phyloP scores from a whole-genome alignment of 2,329 filamentous ascomycete genomes.

The Orbilia brochopaga region DNA sequence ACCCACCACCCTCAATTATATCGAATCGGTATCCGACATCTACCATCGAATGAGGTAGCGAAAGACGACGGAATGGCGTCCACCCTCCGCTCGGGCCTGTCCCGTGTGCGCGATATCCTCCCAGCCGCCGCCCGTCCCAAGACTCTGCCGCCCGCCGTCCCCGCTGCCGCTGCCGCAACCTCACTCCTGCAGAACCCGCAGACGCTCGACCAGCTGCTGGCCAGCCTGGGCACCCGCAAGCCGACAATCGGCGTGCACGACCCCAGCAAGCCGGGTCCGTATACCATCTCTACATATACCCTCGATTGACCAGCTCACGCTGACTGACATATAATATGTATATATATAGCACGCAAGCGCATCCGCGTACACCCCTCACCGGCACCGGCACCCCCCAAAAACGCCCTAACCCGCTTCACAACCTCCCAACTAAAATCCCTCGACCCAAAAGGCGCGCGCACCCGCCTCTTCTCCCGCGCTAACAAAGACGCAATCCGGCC shows the following conservation, averaged over 20 bases:
- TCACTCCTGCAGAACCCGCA: background rate
- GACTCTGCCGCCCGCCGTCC: conserved; percentile 12
- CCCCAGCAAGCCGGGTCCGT: conserved; percentile 28
- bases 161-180: conserved; percentile 1
- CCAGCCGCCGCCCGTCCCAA: conserved; percentile 19
- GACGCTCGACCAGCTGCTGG: conserved; percentile 27
- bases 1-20: conserved; percentile 12
- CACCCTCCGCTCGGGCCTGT: conserved; percentile 20
- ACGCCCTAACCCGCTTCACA: conserved; percentile 73
- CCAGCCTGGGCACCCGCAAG: conserved; percentile 32
- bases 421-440: conserved; percentile 73
- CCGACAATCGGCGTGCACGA: background rate
- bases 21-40: conserved; percentile 10
- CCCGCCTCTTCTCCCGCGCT: conserved; percentile 75
- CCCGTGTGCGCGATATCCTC: conserved; percentile 23
- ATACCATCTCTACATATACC: background rate
- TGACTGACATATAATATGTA: conserved; percentile 29
- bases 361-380: conserved; percentile 63
- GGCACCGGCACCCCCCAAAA: conserved; percentile 65
- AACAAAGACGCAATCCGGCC: conserved; percentile 80
- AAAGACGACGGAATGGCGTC: conserved; percentile 12
- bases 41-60: background rate
- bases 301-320: conserved; percentile 11
- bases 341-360: conserved; percentile 57
- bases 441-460: conserved; percentile 83